Base-by-base conservation (phyloP, 208 protist species). In the Crithidia brevicula region DNA sequence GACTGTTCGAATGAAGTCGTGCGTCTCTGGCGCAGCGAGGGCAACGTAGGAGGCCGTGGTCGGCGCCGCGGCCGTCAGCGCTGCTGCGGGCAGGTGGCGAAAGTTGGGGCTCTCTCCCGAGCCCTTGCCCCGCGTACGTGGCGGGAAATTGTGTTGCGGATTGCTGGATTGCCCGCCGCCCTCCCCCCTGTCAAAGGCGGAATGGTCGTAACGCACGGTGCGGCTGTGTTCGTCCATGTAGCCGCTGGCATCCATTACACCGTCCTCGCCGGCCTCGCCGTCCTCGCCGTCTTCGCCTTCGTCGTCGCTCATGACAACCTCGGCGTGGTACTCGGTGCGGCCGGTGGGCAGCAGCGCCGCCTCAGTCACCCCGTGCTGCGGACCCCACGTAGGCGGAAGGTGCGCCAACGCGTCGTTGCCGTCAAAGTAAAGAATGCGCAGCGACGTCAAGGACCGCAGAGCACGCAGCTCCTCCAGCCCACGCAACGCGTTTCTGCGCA, bases 371-470 rank as follows among this genome's bases (percentile, higher is more conserved):
- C 25, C 15, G n/a, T n/a, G n/a, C n/a, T n/a, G n/a, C n/a, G n/a
- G n/a, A n/a, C n/a, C n/a, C n/a, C n/a, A n/a, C n/a, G n/a, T n/a
- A n/a, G n/a, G n/a, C 22, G 68, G 38, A 10, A 74, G 43, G 7
- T 66, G 36, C 25, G 28, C 18, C 2, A 67, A 31, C 4, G 15
- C 52, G 22, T 7, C 77, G 67, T 94, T 92, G 11, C 74, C 77
- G 10, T 72, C 42, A 45, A 92, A 60, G 25, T 31, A 60, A 10
- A 91, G 30, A 8, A 63, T 40, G 36, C 84, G 75, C 33, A 91
- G 72, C 20, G 70, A 74, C 25, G 38, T 34, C 18, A 87, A 54
- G 6, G n/a, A n/a, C 9, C 52, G 34, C 43, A 64, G 54, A 15
- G n/a, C 54, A 8, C 49, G 53, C 51, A 82, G 31, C 64, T 74